Evolutionary conservation across 176 grass and related monocot genomes (phyloP), one percentile per base, ranked within the genome.

Genomic region (Secale cereale): DNA sequence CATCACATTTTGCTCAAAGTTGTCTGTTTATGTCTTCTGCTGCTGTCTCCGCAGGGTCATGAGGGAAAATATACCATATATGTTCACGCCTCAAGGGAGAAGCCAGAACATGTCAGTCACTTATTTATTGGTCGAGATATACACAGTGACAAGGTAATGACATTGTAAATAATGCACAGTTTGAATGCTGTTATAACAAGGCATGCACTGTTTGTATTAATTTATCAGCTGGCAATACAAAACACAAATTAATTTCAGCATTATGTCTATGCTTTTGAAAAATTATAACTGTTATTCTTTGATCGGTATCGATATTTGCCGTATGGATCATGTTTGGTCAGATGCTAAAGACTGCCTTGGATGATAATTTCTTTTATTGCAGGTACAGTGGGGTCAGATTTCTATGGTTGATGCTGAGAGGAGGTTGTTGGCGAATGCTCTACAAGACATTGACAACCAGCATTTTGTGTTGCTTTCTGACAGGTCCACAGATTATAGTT

Each of bases 321-420:
- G 23, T 71, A 69, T 25, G 43, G 37, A 5, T 23, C 33, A 13
- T 40, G 39, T 78, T 3, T 60, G 20, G 33, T 61, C 11, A 7
- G 52, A 86, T n/a, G 7, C 65, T 85, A 62, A 70, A 33, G 4
- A 23, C 27, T 4, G 23, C 10, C 27, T 87, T 80, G 40, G 35
- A 33, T 78, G 74, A 82, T 64, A 57, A 9, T 15, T 35, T 29
- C 74, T 67, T 11, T 74, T 13, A 25, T 63, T 72, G 48, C 81
- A 98, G 97, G 97, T 98, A 56, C 88, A 85, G 5, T 98, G 97
- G 97, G 97, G 97, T 71, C 92, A 75, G 78, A 94, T 98, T 86
- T 98, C 97, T 65, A 98, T 98, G 97, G 86, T 98, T 82, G 93
- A 98, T 86, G 97, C 97, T 85, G 97, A 98, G 86, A 98, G 86